Base-by-base conservation (phyloP, 768 basidiomycete species). In the Agaricus blazei region DNA sequence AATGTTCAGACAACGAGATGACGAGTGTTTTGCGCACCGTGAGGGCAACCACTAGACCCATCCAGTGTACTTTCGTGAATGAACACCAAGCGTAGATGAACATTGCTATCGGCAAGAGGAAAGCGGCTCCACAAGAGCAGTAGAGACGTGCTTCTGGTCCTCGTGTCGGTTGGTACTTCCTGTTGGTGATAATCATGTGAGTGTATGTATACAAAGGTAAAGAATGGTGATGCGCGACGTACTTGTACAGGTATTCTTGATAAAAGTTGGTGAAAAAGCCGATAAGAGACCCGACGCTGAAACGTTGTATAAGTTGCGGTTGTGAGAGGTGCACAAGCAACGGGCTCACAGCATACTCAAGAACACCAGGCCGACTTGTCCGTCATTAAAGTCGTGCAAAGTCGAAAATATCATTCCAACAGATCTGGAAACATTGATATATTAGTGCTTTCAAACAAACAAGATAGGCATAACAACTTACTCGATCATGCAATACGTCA, bases 81-180 rank as follows among this genome's bases (percentile, higher is more conserved):
- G 82, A 79, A 2, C 83, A 81, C 82, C 86, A 89, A 0, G 84
- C 87, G 59, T 84, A 91, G 34, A 89, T 81, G 67, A 89, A 79
- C 78, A 87, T 83, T 14, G 77, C 80, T 1, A 66, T 58, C 0
- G 86, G 85, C 41, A 85, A 71, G 8, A 82, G 60, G 43, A 85
- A 45, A 0, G 75, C 78, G 0, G 82, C 82, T 34, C 74, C 64
- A 59, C 84, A 84, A 15, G 84, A 76, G 24, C 71, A 68, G 58
- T 78, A 84, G 24, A 88, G 70, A 11, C 87, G 77, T 5, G 87
- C 85, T 68, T 88, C 87, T 1, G 73, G 74, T 0, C 76, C 76
- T 49, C 72, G 65, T 24, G 56, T 66, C 9, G 67, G 58, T 34
- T 70, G 65, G 59, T 71, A 56, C 58, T 67, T 63, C 41, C 75